Conservation (phyloP, 2,329 filamentous ascomycete species). For the Lachnellula arida region DNA sequence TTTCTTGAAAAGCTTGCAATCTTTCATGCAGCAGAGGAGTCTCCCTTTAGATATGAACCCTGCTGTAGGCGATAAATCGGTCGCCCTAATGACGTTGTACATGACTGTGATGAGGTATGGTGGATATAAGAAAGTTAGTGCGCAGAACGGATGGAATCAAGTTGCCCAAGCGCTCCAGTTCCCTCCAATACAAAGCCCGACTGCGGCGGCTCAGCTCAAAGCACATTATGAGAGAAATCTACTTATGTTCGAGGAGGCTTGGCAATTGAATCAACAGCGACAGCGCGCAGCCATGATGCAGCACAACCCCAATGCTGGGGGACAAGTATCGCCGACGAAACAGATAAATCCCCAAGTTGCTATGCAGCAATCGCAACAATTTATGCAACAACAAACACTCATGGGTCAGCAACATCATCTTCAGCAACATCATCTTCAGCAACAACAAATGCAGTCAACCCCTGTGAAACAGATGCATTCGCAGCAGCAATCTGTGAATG, state of each 20-base stretch:
- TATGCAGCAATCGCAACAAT: constrained; percentile 50
- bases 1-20: constrained; percentile 70
- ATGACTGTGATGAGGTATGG: constrained; percentile 70
- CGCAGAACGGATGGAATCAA: constrained; percentile 66
- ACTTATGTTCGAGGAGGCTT: constrained; percentile 69
- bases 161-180: constrained; percentile 64
- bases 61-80: constrained; percentile 63
- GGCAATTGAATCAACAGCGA: constrained; percentile 49
- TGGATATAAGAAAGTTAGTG: constrained; percentile 69
- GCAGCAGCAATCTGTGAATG: constrained; percentile 45
- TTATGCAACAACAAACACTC: constrained; percentile 51
- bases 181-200: constrained; percentile 56
- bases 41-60: constrained; percentile 73
- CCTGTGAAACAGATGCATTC: constrained; percentile 12
- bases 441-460: constrained; percentile 33
- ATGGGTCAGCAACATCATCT: constrained; percentile 32
- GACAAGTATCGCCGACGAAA: constrained; percentile 36
- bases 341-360: constrained; percentile 40
- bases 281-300: constrained; percentile 33
- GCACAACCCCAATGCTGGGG: constrained; percentile 32
- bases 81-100: constrained; percentile 76
- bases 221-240: constrained; percentile 73
- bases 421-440: constrained; percentile 35
- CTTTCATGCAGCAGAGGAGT: constrained; percentile 72
- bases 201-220: constrained; percentile 65